Conservation (phyloP, 768 basidiomycete genomes). For the Mycena belliarum region DNA sequence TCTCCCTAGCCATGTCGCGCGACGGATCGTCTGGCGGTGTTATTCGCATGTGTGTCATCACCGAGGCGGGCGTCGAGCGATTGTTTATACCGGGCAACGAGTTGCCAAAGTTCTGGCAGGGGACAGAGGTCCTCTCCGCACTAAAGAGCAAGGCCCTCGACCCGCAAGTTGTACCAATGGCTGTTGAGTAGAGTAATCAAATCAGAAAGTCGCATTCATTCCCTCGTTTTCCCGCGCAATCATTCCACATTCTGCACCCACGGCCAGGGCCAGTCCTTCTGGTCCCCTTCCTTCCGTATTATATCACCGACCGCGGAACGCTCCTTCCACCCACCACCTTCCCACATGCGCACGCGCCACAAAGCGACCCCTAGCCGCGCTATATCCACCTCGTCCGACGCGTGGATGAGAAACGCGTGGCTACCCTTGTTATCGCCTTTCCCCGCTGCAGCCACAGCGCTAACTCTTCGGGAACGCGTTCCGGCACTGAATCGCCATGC, state of each 20-base stretch:
- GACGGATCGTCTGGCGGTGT: conserved; percentile 98
- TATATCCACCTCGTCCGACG: conserved; percentile 58
- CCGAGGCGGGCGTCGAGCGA: conserved; percentile 87
- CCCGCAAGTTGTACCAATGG: conserved; percentile 47
- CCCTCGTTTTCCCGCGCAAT: background rate
- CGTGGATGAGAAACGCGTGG: conserved; percentile 68
- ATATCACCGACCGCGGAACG: conserved; percentile 7
- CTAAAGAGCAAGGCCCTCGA: conserved; percentile 33
- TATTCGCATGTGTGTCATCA: conserved; percentile 97
- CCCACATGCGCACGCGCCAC: conserved; percentile 82
- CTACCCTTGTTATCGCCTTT: conserved; percentile 49
- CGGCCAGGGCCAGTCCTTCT: conserved; percentile 11
- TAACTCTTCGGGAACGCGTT: conserved; percentile 19
- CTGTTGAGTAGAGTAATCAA: conserved; percentile 41
- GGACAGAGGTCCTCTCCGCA: conserved; percentile 64
- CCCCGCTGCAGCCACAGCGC: background rate
- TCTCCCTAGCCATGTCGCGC: conserved; percentile 93
- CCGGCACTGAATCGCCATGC: conserved; percentile 27
- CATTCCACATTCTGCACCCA: too few relatives aligned
- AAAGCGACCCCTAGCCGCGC: conserved; percentile 68
- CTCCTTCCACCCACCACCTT: conserved; percentile 52
- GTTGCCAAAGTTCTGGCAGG: conserved; percentile 89
- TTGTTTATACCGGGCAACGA: conserved; percentile 90
- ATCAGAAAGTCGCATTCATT: conserved; percentile 9
- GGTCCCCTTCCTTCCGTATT: conserved; percentile 6